phyloP scores from a whole-genome alignment of 2,329 filamentous ascomycete genomes.

The Colletotrichum simmondsii region DNA sequence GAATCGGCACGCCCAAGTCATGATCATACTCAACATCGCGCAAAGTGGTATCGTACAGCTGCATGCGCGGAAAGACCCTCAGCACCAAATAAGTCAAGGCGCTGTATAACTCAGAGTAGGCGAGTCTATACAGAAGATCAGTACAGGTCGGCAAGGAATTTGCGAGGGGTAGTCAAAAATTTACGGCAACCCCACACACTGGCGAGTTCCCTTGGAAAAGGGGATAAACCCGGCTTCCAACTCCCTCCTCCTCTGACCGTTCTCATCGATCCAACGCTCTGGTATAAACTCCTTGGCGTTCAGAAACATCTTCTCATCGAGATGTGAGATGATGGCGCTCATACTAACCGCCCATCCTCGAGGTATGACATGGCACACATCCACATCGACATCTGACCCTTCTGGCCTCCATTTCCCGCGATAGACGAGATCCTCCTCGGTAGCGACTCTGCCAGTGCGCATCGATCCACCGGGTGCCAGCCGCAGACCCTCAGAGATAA shows the following conservation, averaged over 20 bases:
- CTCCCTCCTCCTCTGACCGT: conserved; percentile 4
- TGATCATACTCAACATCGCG: conserved; percentile 42
- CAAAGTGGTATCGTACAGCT: conserved; percentile 41
- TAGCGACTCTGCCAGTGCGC: conserved; percentile 30
- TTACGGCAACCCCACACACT: conserved; percentile 36
- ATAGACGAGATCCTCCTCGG: conserved; percentile 38
- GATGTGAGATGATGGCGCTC: conserved; percentile 34
- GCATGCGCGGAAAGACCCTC: conserved; percentile 41
- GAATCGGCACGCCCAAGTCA: conserved; percentile 38
- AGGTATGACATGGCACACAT: conserved; percentile 27
- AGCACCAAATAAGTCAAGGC: conserved; percentile 39
- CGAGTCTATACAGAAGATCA: conserved; percentile 37
- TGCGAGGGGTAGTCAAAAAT: neutral
- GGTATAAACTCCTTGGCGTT: conserved; percentile 32
- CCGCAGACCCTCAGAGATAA: conserved; percentile 37
- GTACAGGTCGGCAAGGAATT: neutral
- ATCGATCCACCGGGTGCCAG: conserved; percentile 32
- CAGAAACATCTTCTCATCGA: conserved; percentile 31
- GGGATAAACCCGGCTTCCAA: conserved; percentile 30
- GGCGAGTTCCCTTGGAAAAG: conserved; percentile 32
- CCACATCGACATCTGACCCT: neutral
- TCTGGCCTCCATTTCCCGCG: conserved; percentile 23
- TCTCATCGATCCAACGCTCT: conserved; percentile 37
- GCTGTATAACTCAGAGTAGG: conserved; percentile 42
- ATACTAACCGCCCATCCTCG: conserved; percentile 24